Percentiles rank a stretch among this genome's conserved stretches.
These are phyloP conservation scores for Penicillium bovifimosum DNA, from an alignment of 495 filamentous ascomycete genomes.

Conservation along the genomic window DNA sequence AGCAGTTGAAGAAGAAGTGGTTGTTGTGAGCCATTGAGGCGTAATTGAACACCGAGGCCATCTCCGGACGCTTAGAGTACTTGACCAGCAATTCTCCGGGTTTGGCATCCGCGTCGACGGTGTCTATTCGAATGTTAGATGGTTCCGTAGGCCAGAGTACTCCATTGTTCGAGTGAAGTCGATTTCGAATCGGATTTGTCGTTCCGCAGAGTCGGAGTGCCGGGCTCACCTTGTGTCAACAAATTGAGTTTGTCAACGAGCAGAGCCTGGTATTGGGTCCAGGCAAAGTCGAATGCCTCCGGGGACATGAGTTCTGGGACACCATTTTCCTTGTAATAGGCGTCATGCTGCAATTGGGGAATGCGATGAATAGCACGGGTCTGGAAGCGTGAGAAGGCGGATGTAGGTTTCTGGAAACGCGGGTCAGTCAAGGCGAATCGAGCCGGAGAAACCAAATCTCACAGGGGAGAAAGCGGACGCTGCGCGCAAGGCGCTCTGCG, in stretches of 20 bases:
- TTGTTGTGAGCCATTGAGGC: constrained; percentile 97
- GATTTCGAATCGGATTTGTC: neutral
- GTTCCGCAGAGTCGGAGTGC: constrained; percentile 9
- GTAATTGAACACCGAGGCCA: constrained; percentile 83
- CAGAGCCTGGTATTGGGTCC: constrained; percentile 73
- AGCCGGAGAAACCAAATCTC: constrained; percentile 3
- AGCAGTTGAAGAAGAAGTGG: constrained; percentile 82
- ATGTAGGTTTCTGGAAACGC: constrained; percentile 34
- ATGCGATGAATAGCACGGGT: constrained; percentile 48
- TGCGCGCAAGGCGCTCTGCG: constrained; percentile 46
- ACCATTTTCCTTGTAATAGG: constrained; percentile 49
- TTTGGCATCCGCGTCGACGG: constrained; percentile 50
- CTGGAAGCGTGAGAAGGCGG: constrained; percentile 40
- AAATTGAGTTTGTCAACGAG: constrained; percentile 70
- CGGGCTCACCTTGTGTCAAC: constrained; percentile 60
- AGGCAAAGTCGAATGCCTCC: constrained; percentile 65
- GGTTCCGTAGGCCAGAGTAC: neutral
- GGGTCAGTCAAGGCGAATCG: constrained; percentile 19
- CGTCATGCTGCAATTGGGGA: constrained; percentile 53
- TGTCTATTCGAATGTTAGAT: constrained; percentile 33
- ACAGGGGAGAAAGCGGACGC: constrained; percentile 33
- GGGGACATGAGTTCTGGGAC: constrained; percentile 62
- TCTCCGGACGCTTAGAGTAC: constrained; percentile 69
- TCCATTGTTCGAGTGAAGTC: neutral
- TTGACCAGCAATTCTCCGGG: constrained; percentile 65